Base-by-base conservation (phyloP, 2,329 filamentous ascomycete species). In the Venturia nashicola region DNA sequence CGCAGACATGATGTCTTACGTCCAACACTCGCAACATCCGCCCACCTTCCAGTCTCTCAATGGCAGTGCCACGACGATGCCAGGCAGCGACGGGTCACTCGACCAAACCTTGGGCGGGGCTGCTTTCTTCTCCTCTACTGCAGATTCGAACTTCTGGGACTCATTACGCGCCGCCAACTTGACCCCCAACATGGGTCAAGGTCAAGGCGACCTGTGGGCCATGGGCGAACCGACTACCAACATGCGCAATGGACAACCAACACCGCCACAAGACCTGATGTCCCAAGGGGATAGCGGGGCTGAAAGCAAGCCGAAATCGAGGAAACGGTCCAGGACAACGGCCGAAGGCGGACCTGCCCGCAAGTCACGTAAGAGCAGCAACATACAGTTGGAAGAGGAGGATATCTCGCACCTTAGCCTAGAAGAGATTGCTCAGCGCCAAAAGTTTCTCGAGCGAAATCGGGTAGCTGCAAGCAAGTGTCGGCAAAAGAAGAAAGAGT, bases 401-500 rank as follows among this genome's bases (percentile, higher is more conserved):
- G 59, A 61, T 39, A 51, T 51, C n/a, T 51, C 61, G 27, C 36
- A 39, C 16, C 18, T 60, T 51, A 54, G 16, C 11, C 34, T 32
- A 16, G 62, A 62, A 40, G 63, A 66, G 12, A 20, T 62, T 34
- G 64, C 61, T 11, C 84, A 82, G 68, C 78, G 83, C 36, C 79
- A 77, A 66, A 81, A 80, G 66, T 86, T 85, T 68, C 78, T 90
- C 0, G 85, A 89, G 73, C 83, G 87, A 66, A 91, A 91, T 72
- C 81, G 88, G 11, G 76, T 88, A 2, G 88, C 88, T 0, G 88
- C 88, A 1, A 87, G 85, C 71, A 90, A 90, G 71, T 91, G 87
- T 70, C 83, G 88, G 3, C 82, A 87, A 69, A 89, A 89, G 75
- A 84, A 85, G 73, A 85, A 85, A 72, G 80, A 82, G 66, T 82